Evolutionary conservation across 2,329 filamentous ascomycete genomes (phyloP).

Genomic region (Fusarium neocosmosporiellum): DNA sequence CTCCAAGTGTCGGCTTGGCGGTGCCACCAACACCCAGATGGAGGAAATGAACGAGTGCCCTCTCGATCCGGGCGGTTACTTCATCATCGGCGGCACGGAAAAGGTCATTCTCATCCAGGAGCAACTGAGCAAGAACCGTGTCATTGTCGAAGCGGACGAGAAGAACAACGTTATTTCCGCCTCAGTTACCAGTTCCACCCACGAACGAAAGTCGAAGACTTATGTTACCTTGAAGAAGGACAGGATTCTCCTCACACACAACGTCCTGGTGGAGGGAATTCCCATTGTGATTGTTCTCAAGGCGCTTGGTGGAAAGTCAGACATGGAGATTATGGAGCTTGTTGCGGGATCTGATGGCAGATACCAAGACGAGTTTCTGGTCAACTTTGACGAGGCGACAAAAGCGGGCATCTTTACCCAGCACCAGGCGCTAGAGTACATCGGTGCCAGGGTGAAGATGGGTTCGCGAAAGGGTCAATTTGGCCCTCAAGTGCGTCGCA

Average conservation of each 20-base stretch:
- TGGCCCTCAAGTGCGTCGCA: slow-evolving; percentile 71
- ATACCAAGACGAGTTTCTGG: slow-evolving; percentile 94
- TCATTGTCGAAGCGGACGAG: slow-evolving; percentile 92
- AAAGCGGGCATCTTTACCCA: slow-evolving; percentile 90
- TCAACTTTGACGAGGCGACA: slow-evolving; percentile 94
- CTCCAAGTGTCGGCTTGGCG: slow-evolving; percentile 87
- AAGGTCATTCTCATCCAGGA: slow-evolving; percentile 99
- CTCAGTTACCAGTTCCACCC: slow-evolving; percentile 96
- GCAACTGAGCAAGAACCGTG: slow-evolving; percentile 98
- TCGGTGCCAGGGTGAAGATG: slow-evolving; percentile 89
- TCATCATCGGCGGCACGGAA: slow-evolving; percentile 96
- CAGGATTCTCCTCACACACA: slow-evolving; percentile 88
- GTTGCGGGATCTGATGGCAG: slow-evolving; percentile 87
- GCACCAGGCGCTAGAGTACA: slow-evolving; percentile 93
- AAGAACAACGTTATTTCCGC: slow-evolving; percentile 96
- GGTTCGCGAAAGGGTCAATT: slow-evolving; percentile 73
- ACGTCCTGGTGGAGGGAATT: slow-evolving; percentile 92
- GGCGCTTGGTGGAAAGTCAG: slow-evolving; percentile 91
- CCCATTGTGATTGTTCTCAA: slow-evolving; percentile 94
- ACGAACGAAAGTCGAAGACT: slow-evolving; percentile 97
- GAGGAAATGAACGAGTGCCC: slow-evolving; percentile 94
- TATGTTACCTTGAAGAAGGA: slow-evolving; percentile 97
- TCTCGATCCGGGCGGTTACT: slow-evolving; percentile 95
- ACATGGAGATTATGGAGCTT: slow-evolving; percentile 93
- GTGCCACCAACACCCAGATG: slow-evolving; percentile 89